Conservation (phyloP, 768 basidiomycete genomes). For the Suillus subalutaceus region DNA sequence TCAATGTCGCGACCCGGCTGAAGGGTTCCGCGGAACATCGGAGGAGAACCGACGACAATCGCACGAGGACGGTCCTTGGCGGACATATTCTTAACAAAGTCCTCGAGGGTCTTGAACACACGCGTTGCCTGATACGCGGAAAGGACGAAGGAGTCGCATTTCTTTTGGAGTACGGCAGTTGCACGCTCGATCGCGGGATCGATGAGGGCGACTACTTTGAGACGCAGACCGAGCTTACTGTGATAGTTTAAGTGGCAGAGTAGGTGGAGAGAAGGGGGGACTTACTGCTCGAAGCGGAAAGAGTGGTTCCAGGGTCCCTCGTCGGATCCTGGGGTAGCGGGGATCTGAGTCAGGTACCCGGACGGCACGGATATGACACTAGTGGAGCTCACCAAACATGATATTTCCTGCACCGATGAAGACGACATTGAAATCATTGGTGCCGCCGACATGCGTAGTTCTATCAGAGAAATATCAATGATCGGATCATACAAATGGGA, state of each 20-base stretch:
- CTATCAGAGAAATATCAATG: slow-evolving; percentile 32
- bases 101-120: slow-evolving; percentile 82
- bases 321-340: slow-evolving; percentile 60
- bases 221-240: slow-evolving; percentile 92
- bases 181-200: slow-evolving; percentile 90
- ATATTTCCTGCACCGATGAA: slow-evolving; percentile 97
- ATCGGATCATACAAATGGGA: slow-evolving; percentile 14
- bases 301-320: slow-evolving; percentile 95
- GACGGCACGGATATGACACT: slow-evolving; percentile 5
- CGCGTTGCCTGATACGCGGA: slow-evolving; percentile 91
- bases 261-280: slow-evolving; percentile 14
- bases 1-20: slow-evolving; percentile 83
- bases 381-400: slow-evolving; percentile 79
- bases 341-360: slow-evolving; percentile 14
- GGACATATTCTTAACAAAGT: slow-evolving; percentile 74
- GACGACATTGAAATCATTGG: slow-evolving; percentile 88
- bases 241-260: slow-evolving; percentile 11
- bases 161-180: slow-evolving; percentile 77
- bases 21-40: slow-evolving; percentile 85
- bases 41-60: slow-evolving; percentile 89
- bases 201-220: slow-evolving; percentile 94
- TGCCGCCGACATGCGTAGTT: slow-evolving; percentile 53
- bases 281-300: slow-evolving; percentile 87
- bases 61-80: slow-evolving; percentile 73
- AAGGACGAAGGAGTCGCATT: slow-evolving; percentile 90